phyloP scores from a whole-genome alignment of 1,284 basidiomycete genomes.

The Melampsora abietis-canadensis region DNA sequence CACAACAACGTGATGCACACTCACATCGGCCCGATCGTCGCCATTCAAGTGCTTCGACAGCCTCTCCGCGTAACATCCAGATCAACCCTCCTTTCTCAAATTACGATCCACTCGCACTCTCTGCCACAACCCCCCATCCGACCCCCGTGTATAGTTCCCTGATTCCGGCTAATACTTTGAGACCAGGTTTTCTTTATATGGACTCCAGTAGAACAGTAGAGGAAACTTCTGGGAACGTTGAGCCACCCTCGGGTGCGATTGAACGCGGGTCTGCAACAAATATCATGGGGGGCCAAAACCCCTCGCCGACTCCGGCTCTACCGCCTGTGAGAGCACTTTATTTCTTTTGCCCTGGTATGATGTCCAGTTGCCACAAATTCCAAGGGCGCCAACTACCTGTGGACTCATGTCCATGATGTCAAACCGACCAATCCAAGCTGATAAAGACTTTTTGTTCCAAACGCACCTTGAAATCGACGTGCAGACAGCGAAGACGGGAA shows the following conservation, averaged over 20 bases:
- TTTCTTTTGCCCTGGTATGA: background rate
- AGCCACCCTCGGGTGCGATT: background rate
- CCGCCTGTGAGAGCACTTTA: background rate
- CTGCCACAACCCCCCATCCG: constrained; percentile 7
- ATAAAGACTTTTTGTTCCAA: background rate
- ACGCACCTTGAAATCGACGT: background rate
- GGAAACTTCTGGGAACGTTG: background rate
- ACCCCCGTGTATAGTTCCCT: background rate
- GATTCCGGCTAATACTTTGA: constrained; percentile 10
- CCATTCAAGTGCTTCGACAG: constrained; percentile 15
- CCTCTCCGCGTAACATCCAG: constrained; percentile 23
- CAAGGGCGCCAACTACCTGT: too few relatives aligned
- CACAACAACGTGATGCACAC: constrained; percentile 17
- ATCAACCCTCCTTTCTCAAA: constrained; percentile 4
- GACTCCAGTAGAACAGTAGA: constrained; percentile 14
- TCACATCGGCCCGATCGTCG: constrained; percentile 13
- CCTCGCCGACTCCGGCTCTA: background rate
- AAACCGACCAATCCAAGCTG: background rate
- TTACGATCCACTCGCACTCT: constrained; percentile 12
- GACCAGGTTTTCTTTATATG: constrained; percentile 9
- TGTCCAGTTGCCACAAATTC: too few relatives aligned
- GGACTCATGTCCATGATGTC: background rate
- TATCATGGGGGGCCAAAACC: constrained; percentile 1
- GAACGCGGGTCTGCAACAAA: constrained; percentile 2
- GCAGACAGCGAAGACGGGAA: constrained; percentile 16